phyloP scores from a whole-genome alignment of 2,329 filamentous ascomycete species.

The Lomentospora prolificans region DNA sequence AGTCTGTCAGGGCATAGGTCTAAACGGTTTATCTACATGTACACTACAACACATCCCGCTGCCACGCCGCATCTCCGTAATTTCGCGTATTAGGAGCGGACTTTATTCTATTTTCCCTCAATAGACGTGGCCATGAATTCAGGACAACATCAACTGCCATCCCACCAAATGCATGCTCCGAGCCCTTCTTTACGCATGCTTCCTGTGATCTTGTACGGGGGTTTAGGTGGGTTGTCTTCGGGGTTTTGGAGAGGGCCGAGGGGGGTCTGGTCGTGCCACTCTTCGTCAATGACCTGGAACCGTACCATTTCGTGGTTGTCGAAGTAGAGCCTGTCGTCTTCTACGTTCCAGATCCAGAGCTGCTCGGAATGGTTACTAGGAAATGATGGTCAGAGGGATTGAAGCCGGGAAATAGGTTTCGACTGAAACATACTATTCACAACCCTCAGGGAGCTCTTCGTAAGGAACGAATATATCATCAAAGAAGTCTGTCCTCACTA shows the following conservation, averaged over 20 bases:
- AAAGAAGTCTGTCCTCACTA: slow-evolving; percentile 78
- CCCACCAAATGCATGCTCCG: slow-evolving; percentile 57
- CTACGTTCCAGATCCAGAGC: slow-evolving; percentile 76
- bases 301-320: slow-evolving; percentile 84
- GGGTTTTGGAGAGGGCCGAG: slow-evolving; percentile 53
- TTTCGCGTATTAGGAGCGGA: neutral
- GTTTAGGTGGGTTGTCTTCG: slow-evolving; percentile 50
- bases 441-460: slow-evolving; percentile 63
- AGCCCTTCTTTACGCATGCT: slow-evolving; percentile 55
- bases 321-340: slow-evolving; percentile 68
- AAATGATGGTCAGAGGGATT: slow-evolving; percentile 13
- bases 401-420: slow-evolving; percentile 16
- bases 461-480: slow-evolving; percentile 79
- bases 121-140: neutral
- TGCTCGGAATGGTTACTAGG: slow-evolving; percentile 61
- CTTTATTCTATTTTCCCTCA: neutral
- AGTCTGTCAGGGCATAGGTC: slow-evolving; percentile 26
- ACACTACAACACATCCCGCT: slow-evolving; percentile 3
- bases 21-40: slow-evolving; percentile 9
- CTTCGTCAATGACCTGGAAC: slow-evolving; percentile 75
- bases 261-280: slow-evolving; percentile 84
- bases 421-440: slow-evolving; percentile 57
- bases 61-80: neutral
- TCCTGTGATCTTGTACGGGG: slow-evolving; percentile 61
- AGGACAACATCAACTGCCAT: slow-evolving; percentile 16